Evolutionary conservation across 2,329 filamentous ascomycete genomes (phyloP), one percentile per base, ranked within the genome.

Genomic region (Fusarium oligoseptatum): DNA sequence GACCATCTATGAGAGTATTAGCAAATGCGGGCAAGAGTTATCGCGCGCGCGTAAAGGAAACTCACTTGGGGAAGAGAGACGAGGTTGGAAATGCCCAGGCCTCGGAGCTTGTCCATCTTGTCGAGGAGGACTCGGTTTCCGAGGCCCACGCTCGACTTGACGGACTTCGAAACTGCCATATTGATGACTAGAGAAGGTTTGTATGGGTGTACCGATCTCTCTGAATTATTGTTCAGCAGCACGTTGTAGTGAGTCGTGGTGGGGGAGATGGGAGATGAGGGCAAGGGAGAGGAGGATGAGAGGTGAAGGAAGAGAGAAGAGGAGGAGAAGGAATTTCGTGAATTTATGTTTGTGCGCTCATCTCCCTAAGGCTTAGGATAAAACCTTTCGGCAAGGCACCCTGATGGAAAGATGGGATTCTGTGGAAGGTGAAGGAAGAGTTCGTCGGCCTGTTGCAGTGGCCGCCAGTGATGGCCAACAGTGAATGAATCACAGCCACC

Each of bases 1-100:
- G 39, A 93, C 93, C 75, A 97, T 94, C 84, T 94, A 89, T 5
- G 5, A n/a, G 9, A 20, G 20, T 1, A 15, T 58, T 15, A 58
- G 32, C 2, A 39, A 8, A 2, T 17, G 11, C 1, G 0, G 1
- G n/a, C 2, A 70, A n/a, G 60, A 75, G 29, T 2, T 29, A 12
- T 52, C 6, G 0, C 2, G 22, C 10, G 4, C 3, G 27, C 0
- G 11, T 1, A 3, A 14, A 8, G 14, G 2, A 9, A 2, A 71
- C 66, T 41, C 73, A 96, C 94, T 84, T 95, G 92, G 1, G 79
- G 81, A 1, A 82, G 77, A 43, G 80, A 65, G 11, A 87, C 78
- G 34, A 80, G 76, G 0, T 81, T 74, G 6, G 82, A 84, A 8
- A 86, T 78, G 8, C 80, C 82, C 9, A 84, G 79, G 67, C 84